Evolutionary conservation across 495 filamentous ascomycete genomes (phyloP), one percentile per base, ranked within the genome.

Genomic region (Penicillium argentinense): DNA sequence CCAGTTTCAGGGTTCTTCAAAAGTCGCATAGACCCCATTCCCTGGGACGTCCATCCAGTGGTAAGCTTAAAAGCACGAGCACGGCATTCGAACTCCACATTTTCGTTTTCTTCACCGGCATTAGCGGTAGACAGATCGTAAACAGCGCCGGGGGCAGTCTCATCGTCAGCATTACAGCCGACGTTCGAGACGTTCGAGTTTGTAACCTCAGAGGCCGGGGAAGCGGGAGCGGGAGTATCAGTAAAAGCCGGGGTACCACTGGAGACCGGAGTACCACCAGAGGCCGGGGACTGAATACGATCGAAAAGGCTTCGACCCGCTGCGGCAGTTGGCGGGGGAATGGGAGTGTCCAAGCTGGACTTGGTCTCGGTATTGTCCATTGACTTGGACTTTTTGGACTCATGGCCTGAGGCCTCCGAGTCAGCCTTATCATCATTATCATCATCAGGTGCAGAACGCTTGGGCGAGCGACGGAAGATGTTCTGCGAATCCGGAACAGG

Each of bases 41-140:
- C 87, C 59, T 80, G 73, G 5, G 68, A 76, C 11, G 66, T 55
- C 84, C 85, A 89, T 6, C 68, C 48, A 0, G 44, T 30, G 19
- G 51, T 53, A 13, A 76, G 73, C 56, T 83, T 82, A 44, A 84
- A 57, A 7, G 75, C 85, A 57, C 83, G 85, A 27, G 80, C 78
- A 33, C 80, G 79, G 11, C 80, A 73, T 49, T 88, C 80, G 54
- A 82, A 76, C 4, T 86, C 52, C 16, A 81, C 67, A 23, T 75
- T 70, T 57, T 91, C 87, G 46, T 88, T 72, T 57, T 89, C 85
- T 59, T 90, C 86, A 6, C 85, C 87, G 33, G 79, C 79, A 18
- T 82, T 78, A 45, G 75, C 74, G 34, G 72, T 67, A 39, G 80
- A 77, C 51, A 88, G 74, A 62, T 85, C 78, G 42, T 86, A 75